Conservation (phyloP, 1,284 basidiomycete genomes). For the Flammula alnicola region DNA sequence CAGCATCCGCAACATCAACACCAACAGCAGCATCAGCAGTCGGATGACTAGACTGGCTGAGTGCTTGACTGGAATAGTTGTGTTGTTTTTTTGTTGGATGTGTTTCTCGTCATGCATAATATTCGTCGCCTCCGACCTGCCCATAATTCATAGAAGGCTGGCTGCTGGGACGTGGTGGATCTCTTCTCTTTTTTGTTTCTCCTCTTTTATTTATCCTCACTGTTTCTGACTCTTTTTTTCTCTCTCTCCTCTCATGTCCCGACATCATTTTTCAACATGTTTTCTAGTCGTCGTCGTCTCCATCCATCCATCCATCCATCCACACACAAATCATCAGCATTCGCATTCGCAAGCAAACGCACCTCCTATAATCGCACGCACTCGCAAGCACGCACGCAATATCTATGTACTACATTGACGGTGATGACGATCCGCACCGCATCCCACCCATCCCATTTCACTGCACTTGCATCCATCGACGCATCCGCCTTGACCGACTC, state of each 20-base stretch:
- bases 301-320: constrained; percentile 15
- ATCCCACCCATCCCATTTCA: constrained; percentile 5
- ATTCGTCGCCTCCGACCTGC: constrained; percentile 34
- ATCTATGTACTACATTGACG: constrained; percentile 16
- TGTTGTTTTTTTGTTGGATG: constrained; percentile 24
- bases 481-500: constrained; percentile 5
- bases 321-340: constrained; percentile 15
- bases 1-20: constrained; percentile 44
- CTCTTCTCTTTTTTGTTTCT: constrained; percentile 16
- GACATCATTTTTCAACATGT: constrained; percentile 15
- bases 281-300: constrained; percentile 2
- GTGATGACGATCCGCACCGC: constrained; percentile 6
- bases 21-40: constrained; percentile 9
- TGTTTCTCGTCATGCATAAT: constrained; percentile 46
- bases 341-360: constrained; percentile 16
- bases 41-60: constrained; percentile 6
- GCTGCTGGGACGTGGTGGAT: constrained; percentile 16
- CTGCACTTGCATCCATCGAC: constrained; percentile 5
- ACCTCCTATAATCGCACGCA: constrained; percentile 13
- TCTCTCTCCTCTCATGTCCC: not conserved
- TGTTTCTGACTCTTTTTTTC: constrained; percentile 17
- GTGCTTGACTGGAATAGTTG: constrained; percentile 8
- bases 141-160: constrained; percentile 13
- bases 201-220: constrained; percentile 12
- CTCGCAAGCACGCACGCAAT: constrained; percentile 12